phyloP scores from a whole-genome alignment of 345 rosid species.

The Noccaea bulbosa region DNA sequence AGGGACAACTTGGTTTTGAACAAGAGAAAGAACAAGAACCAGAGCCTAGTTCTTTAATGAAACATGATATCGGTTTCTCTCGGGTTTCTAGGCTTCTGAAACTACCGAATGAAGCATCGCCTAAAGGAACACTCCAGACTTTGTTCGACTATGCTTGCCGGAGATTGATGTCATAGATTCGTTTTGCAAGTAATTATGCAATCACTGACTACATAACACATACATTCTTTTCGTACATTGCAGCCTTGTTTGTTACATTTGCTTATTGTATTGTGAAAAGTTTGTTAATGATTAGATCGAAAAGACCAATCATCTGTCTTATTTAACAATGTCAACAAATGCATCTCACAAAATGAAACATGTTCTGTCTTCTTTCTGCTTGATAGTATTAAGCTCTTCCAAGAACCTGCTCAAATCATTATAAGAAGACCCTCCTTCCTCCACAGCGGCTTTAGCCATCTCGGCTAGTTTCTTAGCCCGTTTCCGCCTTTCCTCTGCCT shows the following conservation, averaged over 20 bases:
- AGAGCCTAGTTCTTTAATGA: constrained; percentile 42
- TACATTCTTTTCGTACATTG: not conserved
- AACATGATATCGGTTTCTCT: constrained; percentile 59
- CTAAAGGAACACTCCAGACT: constrained; percentile 57
- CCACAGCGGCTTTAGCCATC: constrained; percentile 42
- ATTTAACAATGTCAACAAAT: constrained; percentile 10
- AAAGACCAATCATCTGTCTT: no score
- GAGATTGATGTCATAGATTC: constrained; percentile 51
- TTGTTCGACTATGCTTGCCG: constrained; percentile 68
- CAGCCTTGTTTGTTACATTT: not conserved
- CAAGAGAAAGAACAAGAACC: constrained; percentile 34
- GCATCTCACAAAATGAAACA: constrained; percentile 10
- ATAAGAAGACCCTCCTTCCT: constrained; percentile 47
- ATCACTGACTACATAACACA: not conserved
- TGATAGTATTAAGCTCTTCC: constrained; percentile 32
- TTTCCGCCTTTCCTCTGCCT: constrained; percentile 41
- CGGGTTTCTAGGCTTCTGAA: constrained; percentile 73
- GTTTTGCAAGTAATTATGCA: constrained; percentile 8
- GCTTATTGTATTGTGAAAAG: not conserved
- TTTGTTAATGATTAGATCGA: not conserved
- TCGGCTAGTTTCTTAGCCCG: constrained; percentile 35
- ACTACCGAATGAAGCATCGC: constrained; percentile 51
- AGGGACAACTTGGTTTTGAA: constrained; percentile 41
- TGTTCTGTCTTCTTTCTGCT: constrained; percentile 4
- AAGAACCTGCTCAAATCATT: constrained; percentile 39